phyloP scores from a whole-genome alignment of 2,329 filamentous ascomycete species.

The Ophiostoma sp. region DNA sequence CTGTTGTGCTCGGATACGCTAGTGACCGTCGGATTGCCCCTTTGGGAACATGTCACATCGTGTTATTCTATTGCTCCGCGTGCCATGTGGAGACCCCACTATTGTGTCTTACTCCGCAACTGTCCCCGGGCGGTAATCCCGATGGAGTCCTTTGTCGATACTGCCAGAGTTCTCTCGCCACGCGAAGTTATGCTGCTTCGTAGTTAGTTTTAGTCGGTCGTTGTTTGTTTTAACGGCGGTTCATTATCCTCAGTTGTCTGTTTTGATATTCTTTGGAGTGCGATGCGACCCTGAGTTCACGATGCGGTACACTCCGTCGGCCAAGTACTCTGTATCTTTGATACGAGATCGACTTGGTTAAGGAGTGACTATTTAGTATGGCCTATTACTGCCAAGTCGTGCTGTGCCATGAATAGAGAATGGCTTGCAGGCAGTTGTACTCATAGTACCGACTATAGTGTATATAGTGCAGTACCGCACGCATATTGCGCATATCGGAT shows the following conservation, averaged over 20 bases:
- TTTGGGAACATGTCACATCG: neutral
- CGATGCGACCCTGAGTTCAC: neutral
- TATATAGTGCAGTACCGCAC: no score
- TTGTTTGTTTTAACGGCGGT: no score
- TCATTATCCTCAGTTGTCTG: no score
- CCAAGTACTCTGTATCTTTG: neutral
- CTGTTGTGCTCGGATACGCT: constrained; percentile 15
- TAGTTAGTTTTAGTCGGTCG: no score
- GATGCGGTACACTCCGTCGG: neutral
- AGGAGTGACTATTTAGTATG: neutral
- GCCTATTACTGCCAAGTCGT: neutral
- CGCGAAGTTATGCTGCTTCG: neutral
- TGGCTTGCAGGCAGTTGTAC: no score
- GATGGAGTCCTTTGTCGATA: neutral
- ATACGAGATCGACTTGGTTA: neutral
- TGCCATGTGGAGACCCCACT: neutral
- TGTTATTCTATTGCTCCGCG: constrained; percentile 10
- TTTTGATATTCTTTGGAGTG: no score
- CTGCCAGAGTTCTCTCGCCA: neutral
- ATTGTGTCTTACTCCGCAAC: neutral
- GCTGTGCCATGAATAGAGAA: no score
- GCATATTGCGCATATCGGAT: no score
- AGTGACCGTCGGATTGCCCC: neutral
- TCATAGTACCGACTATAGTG: no score
- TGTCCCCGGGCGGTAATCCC: neutral